These are phyloP conservation scores for Podospora fimiseda DNA, from an alignment of 495 filamentous ascomycete genomes.

Conservation along the genomic window DNA sequence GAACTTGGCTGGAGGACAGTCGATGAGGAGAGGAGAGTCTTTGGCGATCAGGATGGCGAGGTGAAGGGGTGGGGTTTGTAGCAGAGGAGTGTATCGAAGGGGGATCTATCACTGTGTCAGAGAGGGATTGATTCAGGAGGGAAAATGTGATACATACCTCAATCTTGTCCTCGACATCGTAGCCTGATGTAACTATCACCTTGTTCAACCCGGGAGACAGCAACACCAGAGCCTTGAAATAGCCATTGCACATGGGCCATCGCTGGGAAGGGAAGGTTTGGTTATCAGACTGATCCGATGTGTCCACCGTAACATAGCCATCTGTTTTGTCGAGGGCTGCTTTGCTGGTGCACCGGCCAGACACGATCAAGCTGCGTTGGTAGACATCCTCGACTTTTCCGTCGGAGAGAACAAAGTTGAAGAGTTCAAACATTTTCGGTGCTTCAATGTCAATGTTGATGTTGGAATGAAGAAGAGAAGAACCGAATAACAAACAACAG, in stretches of 20 bases:
- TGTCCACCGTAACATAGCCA: constrained; percentile 5
- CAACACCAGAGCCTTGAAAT: constrained; percentile 71
- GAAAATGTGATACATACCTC: constrained; percentile 1
- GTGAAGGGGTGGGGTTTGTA: constrained; percentile 43
- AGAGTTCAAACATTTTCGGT: constrained; percentile 4
- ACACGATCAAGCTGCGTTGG: constrained; percentile 16
- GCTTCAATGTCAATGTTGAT: no score
- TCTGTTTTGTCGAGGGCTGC: background rate
- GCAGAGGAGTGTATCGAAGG: constrained; percentile 13
- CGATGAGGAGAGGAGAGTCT: constrained; percentile 38
- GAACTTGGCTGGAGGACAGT: constrained; percentile 32
- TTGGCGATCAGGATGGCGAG: constrained; percentile 43
- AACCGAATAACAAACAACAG: no score
- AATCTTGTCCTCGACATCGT: background rate
- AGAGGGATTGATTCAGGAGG: no score
- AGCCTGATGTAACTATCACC: constrained; percentile 23
- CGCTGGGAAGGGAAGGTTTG: constrained; percentile 20
- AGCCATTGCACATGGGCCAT: constrained; percentile 67
- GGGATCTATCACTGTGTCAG: background rate
- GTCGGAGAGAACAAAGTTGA: constrained; percentile 6
- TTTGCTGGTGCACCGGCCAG: constrained; percentile 1
- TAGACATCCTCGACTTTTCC: constrained; percentile 8
- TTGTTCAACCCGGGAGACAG: constrained; percentile 67
- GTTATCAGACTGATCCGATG: background rate
- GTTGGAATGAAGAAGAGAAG: no score